A percentile compares a stretch with the other conserved stretches of the same genome.
Evolutionary conservation across 2,329 filamentous ascomycete species (phyloP).

Genomic region (Ophiostoma montium): DNA sequence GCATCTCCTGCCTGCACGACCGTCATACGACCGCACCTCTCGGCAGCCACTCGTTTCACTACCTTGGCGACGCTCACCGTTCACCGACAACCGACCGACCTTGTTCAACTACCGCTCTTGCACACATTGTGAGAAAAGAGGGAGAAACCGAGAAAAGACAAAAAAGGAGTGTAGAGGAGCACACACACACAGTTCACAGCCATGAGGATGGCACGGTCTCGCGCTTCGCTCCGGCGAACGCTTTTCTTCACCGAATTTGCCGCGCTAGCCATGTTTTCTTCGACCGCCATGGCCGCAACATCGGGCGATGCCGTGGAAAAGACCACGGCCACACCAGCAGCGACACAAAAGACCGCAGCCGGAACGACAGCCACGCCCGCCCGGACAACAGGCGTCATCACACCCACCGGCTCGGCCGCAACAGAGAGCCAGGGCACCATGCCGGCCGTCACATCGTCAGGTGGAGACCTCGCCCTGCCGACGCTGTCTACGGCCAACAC

Average conservation of each 20-base stretch:
- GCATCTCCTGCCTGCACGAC: neutral
- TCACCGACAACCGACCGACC: too few species aligned
- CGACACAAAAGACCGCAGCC: conserved; percentile 1
- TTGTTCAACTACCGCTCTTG: too few species aligned
- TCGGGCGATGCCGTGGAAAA: conserved; percentile 2
- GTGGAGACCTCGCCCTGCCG: conserved; percentile 21
- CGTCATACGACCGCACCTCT: too few species aligned
- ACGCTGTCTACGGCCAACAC: conserved; percentile 26
- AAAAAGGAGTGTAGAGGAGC: too few species aligned
- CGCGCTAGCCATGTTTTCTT: conserved; percentile 16
- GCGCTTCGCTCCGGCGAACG: conserved; percentile 20
- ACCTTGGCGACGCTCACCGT: too few species aligned
- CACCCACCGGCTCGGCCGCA: neutral
- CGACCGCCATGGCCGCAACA: conserved; percentile 16
- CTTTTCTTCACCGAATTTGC: conserved; percentile 19
- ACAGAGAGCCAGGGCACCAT: conserved; percentile 2
- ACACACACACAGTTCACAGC: too few species aligned
- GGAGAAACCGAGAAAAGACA: too few species aligned
- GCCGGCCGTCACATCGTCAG: conserved; percentile 12
- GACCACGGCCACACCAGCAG: conserved; percentile 5
- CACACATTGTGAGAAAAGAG: too few species aligned
- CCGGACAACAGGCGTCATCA: conserved; percentile 4
- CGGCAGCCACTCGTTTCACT: neutral
- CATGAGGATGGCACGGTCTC: conserved; percentile 16
- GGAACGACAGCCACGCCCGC: conserved; percentile 8